phyloP scores from a whole-genome alignment of 1,139 yeast species.

The Saccharomycopsis hybrid region DNA sequence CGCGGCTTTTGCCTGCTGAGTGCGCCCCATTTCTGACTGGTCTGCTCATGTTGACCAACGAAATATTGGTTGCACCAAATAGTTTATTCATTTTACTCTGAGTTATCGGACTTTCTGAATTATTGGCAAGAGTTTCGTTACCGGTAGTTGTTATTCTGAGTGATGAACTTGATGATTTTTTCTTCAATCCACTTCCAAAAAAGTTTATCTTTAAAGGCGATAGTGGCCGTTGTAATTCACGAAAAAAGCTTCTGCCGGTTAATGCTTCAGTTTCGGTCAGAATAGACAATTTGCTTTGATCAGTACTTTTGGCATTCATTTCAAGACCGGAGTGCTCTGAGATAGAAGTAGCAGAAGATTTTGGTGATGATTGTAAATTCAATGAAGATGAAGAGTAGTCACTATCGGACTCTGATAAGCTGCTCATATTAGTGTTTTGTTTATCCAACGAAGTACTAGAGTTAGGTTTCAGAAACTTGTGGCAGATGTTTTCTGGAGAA shows the following conservation, averaged over 20 bases:
- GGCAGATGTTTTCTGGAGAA: no score
- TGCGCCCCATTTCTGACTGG: conserved; percentile 10
- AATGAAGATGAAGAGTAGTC: neutral
- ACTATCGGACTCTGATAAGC: neutral
- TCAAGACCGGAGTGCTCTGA: neutral
- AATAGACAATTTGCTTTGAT: neutral
- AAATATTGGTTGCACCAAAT: conserved; percentile 17
- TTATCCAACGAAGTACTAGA: no score
- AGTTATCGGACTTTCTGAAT: conserved; percentile 17
- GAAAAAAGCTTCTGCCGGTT: conserved; percentile 1
- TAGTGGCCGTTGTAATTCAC: conserved; percentile 15
- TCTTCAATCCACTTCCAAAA: conserved; percentile 4
- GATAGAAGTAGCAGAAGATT: neutral
- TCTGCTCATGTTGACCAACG: conserved; percentile 19
- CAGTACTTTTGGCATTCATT: no score
- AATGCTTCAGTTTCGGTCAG: neutral
- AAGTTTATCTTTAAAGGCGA: conserved; percentile 14
- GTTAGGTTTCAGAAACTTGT: no score
- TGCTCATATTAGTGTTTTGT: no score
- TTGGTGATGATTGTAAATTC: neutral
- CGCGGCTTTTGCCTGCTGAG: neutral
- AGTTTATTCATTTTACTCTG: conserved; percentile 19
- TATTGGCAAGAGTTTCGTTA: neutral
- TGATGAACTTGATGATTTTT: conserved; percentile 5
- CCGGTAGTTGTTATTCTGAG: neutral